Conservation (phyloP, 2,329 filamentous ascomycete genomes). For the Claviceps monticola region DNA sequence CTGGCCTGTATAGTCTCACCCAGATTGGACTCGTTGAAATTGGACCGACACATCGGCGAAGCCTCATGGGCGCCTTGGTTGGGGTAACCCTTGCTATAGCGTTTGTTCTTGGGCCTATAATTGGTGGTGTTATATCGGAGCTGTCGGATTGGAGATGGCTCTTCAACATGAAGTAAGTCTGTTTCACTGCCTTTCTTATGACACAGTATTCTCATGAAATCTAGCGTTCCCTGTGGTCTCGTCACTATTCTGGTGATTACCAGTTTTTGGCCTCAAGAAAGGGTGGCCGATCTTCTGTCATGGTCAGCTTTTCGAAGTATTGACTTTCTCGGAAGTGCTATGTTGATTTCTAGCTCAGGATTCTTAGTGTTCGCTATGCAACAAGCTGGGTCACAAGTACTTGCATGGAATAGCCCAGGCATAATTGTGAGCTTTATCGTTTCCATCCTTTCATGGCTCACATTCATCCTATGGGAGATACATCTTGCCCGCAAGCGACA, state of each 20-base stretch:
- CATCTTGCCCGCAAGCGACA: slow-evolving; percentile 24
- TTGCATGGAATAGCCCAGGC: slow-evolving; percentile 36
- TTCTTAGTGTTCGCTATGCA: slow-evolving; percentile 43
- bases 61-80: slow-evolving; percentile 39
- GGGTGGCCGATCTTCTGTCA: slow-evolving; percentile 22
- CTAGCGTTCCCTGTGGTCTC: slow-evolving; percentile 35
- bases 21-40: slow-evolving; percentile 44
- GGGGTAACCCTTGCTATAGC: slow-evolving; percentile 42
- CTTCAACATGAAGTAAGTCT: slow-evolving; percentile 45
- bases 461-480: slow-evolving; percentile 38
- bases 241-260: slow-evolving; percentile 32
- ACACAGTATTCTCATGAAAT: slow-evolving; percentile 5
- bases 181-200: neutral
- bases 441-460: slow-evolving; percentile 31
- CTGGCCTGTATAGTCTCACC: slow-evolving; percentile 46
- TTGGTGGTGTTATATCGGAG: slow-evolving; percentile 43
- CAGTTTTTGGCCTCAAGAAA: slow-evolving; percentile 29
- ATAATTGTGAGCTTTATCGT: slow-evolving; percentile 35
- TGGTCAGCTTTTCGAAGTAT: slow-evolving; percentile 31
- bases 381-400: slow-evolving; percentile 38
- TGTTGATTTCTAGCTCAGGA: slow-evolving; percentile 37
- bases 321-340: slow-evolving; percentile 37
- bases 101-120: slow-evolving; percentile 43
- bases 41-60: slow-evolving; percentile 36
- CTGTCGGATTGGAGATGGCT: slow-evolving; percentile 43